Evolutionary conservation across 345 rosid species (phyloP).

Genomic region (Triadica sebifera): DNA sequence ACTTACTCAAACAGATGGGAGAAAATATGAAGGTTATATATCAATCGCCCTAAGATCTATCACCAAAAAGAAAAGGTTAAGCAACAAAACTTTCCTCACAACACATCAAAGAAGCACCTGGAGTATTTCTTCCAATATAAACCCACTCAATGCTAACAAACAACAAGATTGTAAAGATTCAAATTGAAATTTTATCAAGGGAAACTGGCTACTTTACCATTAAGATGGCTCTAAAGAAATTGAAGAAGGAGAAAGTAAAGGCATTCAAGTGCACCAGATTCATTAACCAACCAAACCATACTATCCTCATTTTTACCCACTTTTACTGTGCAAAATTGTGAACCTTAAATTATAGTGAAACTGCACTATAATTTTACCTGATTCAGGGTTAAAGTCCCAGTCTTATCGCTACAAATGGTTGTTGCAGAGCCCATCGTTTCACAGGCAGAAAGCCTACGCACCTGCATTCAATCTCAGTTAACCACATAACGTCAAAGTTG

Average conservation of each 20-base stretch:
- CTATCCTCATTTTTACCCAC: neutral
- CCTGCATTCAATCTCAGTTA: slow-evolving; percentile 48
- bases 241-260: neutral
- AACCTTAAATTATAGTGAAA: slow-evolving; percentile 13
- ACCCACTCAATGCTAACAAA: neutral
- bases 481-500: neutral
- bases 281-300: neutral
- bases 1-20: neutral
- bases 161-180: too few species aligned
- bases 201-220: neutral
- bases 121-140: neutral
- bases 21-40: neutral
- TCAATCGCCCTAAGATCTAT: neutral
- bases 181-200: neutral
- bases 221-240: neutral
- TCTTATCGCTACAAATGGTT: slow-evolving; percentile 99
- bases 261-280: too few species aligned
- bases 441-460: slow-evolving; percentile 98
- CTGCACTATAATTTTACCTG: slow-evolving; percentile 40
- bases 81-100: slow-evolving; percentile 1
- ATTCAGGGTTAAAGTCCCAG: slow-evolving; percentile 95
- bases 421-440: slow-evolving; percentile 99
- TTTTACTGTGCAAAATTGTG: neutral
- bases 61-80: neutral
- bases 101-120: neutral